phyloP scores from a whole-genome alignment of 345 rosid species.

The thale cress (Arabidopsis thaliana) region DNA sequence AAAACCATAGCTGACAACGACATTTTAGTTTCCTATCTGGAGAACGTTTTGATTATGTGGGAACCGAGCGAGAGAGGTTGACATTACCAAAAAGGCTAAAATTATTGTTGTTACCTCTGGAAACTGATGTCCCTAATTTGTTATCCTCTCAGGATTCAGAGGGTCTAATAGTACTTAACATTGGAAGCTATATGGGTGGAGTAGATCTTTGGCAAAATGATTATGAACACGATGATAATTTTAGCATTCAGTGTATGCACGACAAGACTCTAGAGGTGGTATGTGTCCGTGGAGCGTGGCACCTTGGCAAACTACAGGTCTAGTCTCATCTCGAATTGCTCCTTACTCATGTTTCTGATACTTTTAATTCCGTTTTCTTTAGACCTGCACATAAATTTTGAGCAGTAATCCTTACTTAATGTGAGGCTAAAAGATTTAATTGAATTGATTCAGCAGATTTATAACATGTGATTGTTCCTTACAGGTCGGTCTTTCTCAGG shows the following conservation, averaged over 20 bases:
- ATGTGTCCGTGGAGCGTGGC: conserved; percentile 85
- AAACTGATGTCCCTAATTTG: conserved; percentile 18
- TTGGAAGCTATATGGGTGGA: conserved; percentile 94
- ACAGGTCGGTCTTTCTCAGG: conserved; percentile 75
- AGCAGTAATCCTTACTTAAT: neutral
- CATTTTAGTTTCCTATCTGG: too few relatives aligned
- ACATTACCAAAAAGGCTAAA: conserved; percentile 6
- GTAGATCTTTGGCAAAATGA: conserved; percentile 93
- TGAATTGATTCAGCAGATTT: too few relatives aligned
- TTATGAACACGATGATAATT: conserved; percentile 70
- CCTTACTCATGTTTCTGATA: conserved; percentile 6
- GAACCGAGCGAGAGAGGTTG: conserved; percentile 2
- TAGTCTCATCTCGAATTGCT: neutral
- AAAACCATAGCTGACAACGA: too few relatives aligned
- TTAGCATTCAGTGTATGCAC: conserved; percentile 72
- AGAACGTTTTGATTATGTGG: neutral
- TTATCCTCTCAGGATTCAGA: conserved; percentile 63
- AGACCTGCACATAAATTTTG: neutral
- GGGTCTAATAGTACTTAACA: conserved; percentile 81
- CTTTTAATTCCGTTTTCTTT: neutral
- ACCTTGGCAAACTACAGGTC: conserved; percentile 90
- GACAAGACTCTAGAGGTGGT: conserved; percentile 83
- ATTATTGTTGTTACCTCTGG: conserved; percentile 6
- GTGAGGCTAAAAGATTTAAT: neutral
- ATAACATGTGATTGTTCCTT: neutral